These are phyloP conservation scores for Lachnellula arida DNA, from an alignment of 2,329 filamentous ascomycete species.

Conservation along the genomic window DNA sequence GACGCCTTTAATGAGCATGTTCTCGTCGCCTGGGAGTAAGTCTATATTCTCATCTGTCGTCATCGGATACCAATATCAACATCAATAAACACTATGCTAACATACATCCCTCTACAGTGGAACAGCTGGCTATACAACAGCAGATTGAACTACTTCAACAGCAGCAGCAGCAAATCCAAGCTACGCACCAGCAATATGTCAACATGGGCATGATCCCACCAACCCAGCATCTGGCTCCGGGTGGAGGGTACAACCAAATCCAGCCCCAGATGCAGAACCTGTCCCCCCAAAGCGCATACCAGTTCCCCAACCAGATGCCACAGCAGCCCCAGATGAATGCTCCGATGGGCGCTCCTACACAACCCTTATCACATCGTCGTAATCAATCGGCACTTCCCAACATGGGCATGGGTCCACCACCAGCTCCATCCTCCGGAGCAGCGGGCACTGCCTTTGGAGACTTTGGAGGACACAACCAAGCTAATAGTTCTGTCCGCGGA, in stretches of 20 bases:
- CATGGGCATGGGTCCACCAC: conserved; percentile 82
- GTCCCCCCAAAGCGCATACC: conserved; percentile 76
- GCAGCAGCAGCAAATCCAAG: conserved; percentile 96
- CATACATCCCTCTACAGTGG: conserved; percentile 55
- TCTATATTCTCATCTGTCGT: conserved; percentile 28
- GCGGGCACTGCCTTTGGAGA: conserved; percentile 76
- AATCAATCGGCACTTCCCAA: conserved; percentile 96
- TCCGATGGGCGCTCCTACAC: conserved; percentile 69
- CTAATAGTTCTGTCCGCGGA: conserved; percentile 65
- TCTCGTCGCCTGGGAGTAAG: conserved; percentile 55
- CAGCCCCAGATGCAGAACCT: conserved; percentile 74
- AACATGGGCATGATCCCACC: conserved; percentile 94
- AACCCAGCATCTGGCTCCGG: conserved; percentile 71
- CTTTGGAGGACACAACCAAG: conserved; percentile 56
- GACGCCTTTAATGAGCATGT: conserved; percentile 96
- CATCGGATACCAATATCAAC: conserved; percentile 14
- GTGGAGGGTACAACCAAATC: conserved; percentile 65
- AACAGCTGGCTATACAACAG: conserved; percentile 95
- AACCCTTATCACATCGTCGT: conserved; percentile 84
- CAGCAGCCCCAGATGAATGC: conserved; percentile 69
- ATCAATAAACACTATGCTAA: conserved; percentile 13
- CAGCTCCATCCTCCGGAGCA: conserved; percentile 83
- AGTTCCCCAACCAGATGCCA: conserved; percentile 78
- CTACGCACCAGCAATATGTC: conserved; percentile 94
- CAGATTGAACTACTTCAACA: conserved; percentile 97